Percentiles rank a stretch among this genome's conserved stretches.
phyloP scores from a whole-genome alignment of 1,284 basidiomycete species.

The Golubevia sp. region DNA sequence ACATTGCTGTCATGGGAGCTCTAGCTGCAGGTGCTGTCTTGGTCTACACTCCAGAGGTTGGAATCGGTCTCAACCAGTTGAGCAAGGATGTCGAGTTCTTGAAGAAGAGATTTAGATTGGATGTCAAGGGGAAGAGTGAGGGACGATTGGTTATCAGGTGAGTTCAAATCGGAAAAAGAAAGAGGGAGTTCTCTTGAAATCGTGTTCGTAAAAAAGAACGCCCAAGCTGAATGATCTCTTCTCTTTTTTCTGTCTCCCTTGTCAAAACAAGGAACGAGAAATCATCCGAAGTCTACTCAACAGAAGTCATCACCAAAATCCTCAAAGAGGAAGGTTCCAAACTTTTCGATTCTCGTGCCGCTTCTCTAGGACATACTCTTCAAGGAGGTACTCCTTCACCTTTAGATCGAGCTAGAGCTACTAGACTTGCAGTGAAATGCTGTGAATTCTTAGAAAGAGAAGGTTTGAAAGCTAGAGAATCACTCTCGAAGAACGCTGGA shows the following conservation, averaged over 20 bases:
- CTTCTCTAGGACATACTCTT: slow-evolving; percentile 91
- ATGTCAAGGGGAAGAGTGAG: slow-evolving; percentile 85
- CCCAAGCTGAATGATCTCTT: not conserved
- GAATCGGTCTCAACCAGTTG: slow-evolving; percentile 80
- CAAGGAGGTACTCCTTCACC: slow-evolving; percentile 95
- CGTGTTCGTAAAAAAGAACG: too few relatives aligned
- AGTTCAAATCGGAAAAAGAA: not conserved
- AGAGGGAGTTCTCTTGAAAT: too few relatives aligned
- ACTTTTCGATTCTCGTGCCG: slow-evolving; percentile 92
- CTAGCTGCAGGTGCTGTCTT: slow-evolving; percentile 89
- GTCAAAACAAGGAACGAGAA: slow-evolving; percentile 68
- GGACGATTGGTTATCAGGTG: slow-evolving; percentile 89
- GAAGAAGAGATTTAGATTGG: slow-evolving; percentile 81
- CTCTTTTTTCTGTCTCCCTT: not conserved
- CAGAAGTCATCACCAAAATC: slow-evolving; percentile 89
- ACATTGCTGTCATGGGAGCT: slow-evolving; percentile 91
- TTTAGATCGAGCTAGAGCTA: slow-evolving; percentile 86
- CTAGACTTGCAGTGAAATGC: slow-evolving; percentile 85
- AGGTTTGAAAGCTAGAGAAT: slow-evolving; percentile 63
- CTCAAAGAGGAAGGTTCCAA: slow-evolving; percentile 87
- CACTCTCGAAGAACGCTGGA: slow-evolving; percentile 56
- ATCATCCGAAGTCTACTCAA: slow-evolving; percentile 85
- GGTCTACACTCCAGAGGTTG: slow-evolving; percentile 91
- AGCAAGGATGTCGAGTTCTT: slow-evolving; percentile 86
- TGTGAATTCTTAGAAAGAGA: slow-evolving; percentile 91